Evolutionary conservation across 305 asterid species (phyloP), one percentile per base, ranked within the genome.

Genomic region (Stenogyne calaminthoides): DNA sequence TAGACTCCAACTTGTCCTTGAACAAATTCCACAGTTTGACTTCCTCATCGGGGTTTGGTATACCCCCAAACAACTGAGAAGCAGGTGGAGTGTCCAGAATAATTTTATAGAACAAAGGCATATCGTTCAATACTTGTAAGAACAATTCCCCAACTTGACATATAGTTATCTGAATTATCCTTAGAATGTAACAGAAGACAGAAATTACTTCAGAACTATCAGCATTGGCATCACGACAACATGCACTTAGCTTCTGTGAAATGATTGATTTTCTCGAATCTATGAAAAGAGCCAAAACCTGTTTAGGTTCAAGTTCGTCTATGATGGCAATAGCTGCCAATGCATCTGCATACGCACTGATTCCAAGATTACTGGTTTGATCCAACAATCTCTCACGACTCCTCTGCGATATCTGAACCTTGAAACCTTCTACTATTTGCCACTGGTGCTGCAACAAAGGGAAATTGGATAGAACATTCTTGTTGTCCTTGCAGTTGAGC

Each of bases 51-150:
- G 99, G 98, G 78, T 90, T 88, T 1, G 96, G 99, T 79, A 95
- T 89, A 57, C 98, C 99, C 62, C 99, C 99, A 84, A 92, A 95
- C 88, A 95, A 82, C 84, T 95, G 99, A 46, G 99, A 95, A 77
- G 96, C 96, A 4, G 99, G 99, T 18, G 99, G 99, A 2, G 95
- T 86, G 73, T 88, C 91, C 84, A 92, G 75, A 78, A 90, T 75
- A 40, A 88, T 91, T 81, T 89, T 92, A 80, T 95, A 92, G 81
- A 92, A 95, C 87, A 90, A 78, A 73, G 99, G 99, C 96, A 88
- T 84, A 78, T 95, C 99, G 74, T 79, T 92, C 76, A 95, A 71
- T 56, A 92, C 97, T 81, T 82, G 99, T 89, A 92, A 80, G 80
- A 95, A 92, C 76, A 92, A 78, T 81, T 95, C 98, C 71, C 99